phyloP scores from a whole-genome alignment of 2,329 filamentous ascomycete species.

The Mycosphaerella sp. region DNA sequence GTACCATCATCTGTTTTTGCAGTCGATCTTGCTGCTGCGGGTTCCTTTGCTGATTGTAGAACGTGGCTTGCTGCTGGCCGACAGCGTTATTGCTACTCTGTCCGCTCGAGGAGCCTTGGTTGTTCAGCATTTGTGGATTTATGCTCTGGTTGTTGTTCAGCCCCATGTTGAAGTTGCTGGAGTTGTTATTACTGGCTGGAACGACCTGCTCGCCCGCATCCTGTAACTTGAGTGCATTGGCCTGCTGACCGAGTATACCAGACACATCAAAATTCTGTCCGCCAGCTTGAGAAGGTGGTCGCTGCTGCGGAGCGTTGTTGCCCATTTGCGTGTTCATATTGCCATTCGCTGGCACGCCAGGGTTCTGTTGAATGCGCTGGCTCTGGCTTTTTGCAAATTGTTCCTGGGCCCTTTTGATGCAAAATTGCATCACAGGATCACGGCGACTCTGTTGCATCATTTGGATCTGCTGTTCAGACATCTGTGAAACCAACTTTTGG shows the following conservation, averaged over 20 bases:
- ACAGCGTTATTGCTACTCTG: conserved; percentile 18
- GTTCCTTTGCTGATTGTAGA: conserved; percentile 31
- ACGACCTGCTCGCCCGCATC: conserved; percentile 59
- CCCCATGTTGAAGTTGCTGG: conserved; percentile 33
- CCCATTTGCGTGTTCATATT: conserved; percentile 26
- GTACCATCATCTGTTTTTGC: conserved; percentile 35
- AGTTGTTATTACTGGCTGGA: conserved; percentile 53
- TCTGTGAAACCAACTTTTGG: conserved; percentile 18
- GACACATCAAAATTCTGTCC: conserved; percentile 42
- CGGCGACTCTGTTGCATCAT: conserved; percentile 10
- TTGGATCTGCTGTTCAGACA: conserved; percentile 22
- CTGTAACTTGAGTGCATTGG: conserved; percentile 55
- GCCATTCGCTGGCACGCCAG: conserved; percentile 13
- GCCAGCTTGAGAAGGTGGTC: conserved; percentile 36
- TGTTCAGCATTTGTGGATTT: conserved; percentile 36
- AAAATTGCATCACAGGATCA: conserved; percentile 25
- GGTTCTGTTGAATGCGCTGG: conserved; percentile 13
- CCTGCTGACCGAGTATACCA: conserved; percentile 55
- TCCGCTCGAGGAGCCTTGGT: conserved; percentile 10
- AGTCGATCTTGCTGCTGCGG: conserved; percentile 41
- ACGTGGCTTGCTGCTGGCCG: conserved; percentile 38
- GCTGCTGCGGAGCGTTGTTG: conserved; percentile 28
- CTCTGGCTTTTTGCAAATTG: conserved; percentile 6
- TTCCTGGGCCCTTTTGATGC: conserved; percentile 19
- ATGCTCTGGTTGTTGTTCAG: conserved; percentile 24